Evolutionary conservation across 1,139 yeast genomes (phyloP).

Genomic region (Suhomyces bolitotheri): DNA sequence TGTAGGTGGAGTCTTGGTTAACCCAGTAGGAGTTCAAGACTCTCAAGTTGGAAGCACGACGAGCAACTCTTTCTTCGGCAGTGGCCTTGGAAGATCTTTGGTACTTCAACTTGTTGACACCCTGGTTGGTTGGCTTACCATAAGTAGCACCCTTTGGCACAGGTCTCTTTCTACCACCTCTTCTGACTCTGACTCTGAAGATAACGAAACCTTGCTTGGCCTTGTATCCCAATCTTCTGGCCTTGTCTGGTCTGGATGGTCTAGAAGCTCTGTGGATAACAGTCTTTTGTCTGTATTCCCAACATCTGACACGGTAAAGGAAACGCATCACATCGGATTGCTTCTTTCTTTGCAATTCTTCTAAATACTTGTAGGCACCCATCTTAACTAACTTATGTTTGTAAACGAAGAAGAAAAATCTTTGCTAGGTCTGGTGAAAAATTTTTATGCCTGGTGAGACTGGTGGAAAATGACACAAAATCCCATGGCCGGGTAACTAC

Average conservation of each 20-base stretch:
- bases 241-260: conserved; percentile 99
- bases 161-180: conserved; percentile 99
- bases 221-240: conserved; percentile 99
- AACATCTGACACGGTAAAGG: conserved; percentile 99
- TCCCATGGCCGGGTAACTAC: conserved; percentile 10
- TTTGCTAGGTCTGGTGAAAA: conserved; percentile 11
- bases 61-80: conserved; percentile 99
- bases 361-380: conserved; percentile 99
- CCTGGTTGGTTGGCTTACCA: conserved; percentile 99
- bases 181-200: conserved; percentile 98
- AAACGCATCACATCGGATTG: conserved; percentile 99
- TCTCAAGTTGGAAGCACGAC: conserved; percentile 98
- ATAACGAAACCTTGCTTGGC: conserved; percentile 99
- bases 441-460: conserved; percentile 11
- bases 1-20: conserved; percentile 99
- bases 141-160: conserved; percentile 99
- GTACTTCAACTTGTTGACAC: conserved; percentile 99
- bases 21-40: conserved; percentile 99
- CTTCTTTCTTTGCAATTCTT: conserved; percentile 99
- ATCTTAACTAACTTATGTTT: conserved; percentile 39
- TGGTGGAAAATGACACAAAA: conserved; percentile 7
- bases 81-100: conserved; percentile 97
- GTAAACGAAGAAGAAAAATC: conserved; percentile 13
- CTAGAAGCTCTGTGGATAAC: conserved; percentile 98
- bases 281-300: conserved; percentile 99